Evolutionary conservation across 2,329 filamentous ascomycete species (phyloP), one percentile per base, ranked within the genome.

Genomic region (Sclerotinia glacialis): DNA sequence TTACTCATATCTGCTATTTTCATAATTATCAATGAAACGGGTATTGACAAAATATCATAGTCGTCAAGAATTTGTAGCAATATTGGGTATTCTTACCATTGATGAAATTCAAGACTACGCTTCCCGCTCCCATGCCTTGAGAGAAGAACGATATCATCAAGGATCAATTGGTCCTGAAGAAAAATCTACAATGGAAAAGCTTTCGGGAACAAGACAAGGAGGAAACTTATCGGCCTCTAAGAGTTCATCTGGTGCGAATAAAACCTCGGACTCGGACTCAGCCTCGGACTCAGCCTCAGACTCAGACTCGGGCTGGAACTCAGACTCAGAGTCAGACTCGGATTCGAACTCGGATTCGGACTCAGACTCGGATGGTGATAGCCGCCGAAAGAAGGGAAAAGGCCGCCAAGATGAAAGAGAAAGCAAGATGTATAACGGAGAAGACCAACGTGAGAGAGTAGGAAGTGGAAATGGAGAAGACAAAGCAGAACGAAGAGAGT

Each of bases 31-130:
- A 34, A n/a, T 21, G 34, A 64, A 34, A 68, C 54, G 65, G 34
- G 65, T 26, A 55, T 50, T 64, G 47, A 67, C 47, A 46, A 8
- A n/a, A 40, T 37, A 18, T n/a, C 40, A 49, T 64, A 76, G 72
- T 12, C 80, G 84, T 1, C 85, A 85, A 0, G 81, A 83, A 1
- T 88, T 85, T 67, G 85, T 88, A 3, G 86, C 86, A 16, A 77
- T 89, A 5, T 79, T 89, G 0, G 86, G 86, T 5, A 78, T 82
- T 18, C 78, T 88, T 3, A 78, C 78, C 2, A 80, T 79, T 1
- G 81, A 83, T 16, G 75, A 88, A 53, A 82, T 89, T 49, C 77
- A 78, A 26, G 78, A 82, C 8, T 83, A 80, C 65, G 85, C 85
- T 1, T 79, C 79, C 5, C 76, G 78, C 6, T 74, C 74, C 1